These are phyloP conservation scores for Triticum turgidum DNA, from an alignment of 176 grass and related monocot genomes.

Conservation along the genomic window DNA sequence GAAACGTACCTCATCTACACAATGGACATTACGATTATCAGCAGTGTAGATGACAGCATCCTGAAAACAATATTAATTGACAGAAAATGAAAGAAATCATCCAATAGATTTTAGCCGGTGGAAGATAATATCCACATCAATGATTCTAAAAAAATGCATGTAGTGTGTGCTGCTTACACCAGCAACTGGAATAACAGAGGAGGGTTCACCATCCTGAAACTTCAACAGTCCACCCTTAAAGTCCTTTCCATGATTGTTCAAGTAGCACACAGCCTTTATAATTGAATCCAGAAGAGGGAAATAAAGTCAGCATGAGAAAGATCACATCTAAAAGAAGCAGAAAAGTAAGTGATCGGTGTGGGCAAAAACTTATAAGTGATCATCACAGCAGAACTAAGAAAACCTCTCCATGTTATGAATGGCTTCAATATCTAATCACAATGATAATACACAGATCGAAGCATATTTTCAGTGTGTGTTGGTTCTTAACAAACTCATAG, in stretches of 20 bases:
- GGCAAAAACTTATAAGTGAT: background rate
- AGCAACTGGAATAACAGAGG: constrained; percentile 62
- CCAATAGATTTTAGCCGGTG: background rate
- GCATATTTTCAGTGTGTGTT: background rate
- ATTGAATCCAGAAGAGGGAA: background rate
- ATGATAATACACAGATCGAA: background rate
- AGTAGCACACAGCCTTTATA: constrained; percentile 85
- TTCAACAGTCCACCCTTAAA: constrained; percentile 79
- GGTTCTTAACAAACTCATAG: constrained; percentile 4
- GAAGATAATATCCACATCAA: background rate
- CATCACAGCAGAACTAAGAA: background rate
- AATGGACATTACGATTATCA: constrained; percentile 72
- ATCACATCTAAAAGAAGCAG: constrained; percentile 3
- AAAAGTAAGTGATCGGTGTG: background rate
- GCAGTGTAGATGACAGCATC: constrained; percentile 93
- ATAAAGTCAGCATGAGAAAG: constrained; percentile 2
- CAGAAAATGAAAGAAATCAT: constrained; percentile 14
- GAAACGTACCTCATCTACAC: constrained; percentile 76
- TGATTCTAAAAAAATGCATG: constrained; percentile 13
- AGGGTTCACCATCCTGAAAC: constrained; percentile 83
- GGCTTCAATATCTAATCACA: constrained; percentile 2
- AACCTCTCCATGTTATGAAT: background rate
- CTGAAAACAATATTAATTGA: constrained; percentile 38
- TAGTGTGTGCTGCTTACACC: constrained; percentile 64
- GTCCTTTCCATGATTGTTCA: constrained; percentile 82